phyloP scores from a whole-genome alignment of 2,329 filamentous ascomycete genomes.

The Cytospora paraplurivora region DNA sequence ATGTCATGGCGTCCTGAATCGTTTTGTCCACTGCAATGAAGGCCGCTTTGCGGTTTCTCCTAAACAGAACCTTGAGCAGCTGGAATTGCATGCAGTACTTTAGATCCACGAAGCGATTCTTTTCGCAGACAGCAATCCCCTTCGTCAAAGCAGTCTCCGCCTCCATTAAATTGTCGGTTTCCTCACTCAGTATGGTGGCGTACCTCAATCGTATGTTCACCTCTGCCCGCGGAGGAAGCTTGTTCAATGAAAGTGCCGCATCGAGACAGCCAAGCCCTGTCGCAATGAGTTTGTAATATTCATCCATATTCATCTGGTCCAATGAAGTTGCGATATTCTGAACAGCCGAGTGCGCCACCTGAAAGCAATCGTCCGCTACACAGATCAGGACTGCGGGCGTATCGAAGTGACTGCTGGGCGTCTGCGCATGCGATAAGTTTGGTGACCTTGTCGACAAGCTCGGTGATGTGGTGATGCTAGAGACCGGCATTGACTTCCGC shows the following conservation, averaged over 20 bases:
- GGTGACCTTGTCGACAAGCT: slow-evolving; percentile 40
- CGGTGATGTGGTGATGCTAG: slow-evolving; percentile 39
- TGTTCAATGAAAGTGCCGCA: slow-evolving; percentile 63
- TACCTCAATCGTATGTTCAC: slow-evolving; percentile 71
- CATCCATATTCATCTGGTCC: slow-evolving; percentile 55
- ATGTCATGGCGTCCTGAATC: slow-evolving; percentile 69
- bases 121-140: slow-evolving; percentile 69
- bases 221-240: slow-evolving; percentile 65
- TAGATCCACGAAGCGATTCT: slow-evolving; percentile 64
- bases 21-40: slow-evolving; percentile 71
- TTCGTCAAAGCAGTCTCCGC: slow-evolving; percentile 73
- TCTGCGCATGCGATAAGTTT: slow-evolving; percentile 23
- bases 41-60: slow-evolving; percentile 71
- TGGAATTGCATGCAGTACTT: slow-evolving; percentile 80
- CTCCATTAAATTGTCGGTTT: slow-evolving; percentile 75
- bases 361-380: slow-evolving; percentile 76
- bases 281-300: slow-evolving; percentile 72
- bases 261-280: slow-evolving; percentile 75
- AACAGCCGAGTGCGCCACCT: slow-evolving; percentile 62
- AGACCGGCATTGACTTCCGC: slow-evolving; percentile 31
- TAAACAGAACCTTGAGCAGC: slow-evolving; percentile 69
- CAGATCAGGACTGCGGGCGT: slow-evolving; percentile 64
- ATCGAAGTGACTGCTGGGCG: slow-evolving; percentile 47
- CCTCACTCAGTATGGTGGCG: slow-evolving; percentile 69
- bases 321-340: slow-evolving; percentile 52